Base-by-base conservation (phyloP, 208 protist species). In the Angomonas deanei region DNA sequence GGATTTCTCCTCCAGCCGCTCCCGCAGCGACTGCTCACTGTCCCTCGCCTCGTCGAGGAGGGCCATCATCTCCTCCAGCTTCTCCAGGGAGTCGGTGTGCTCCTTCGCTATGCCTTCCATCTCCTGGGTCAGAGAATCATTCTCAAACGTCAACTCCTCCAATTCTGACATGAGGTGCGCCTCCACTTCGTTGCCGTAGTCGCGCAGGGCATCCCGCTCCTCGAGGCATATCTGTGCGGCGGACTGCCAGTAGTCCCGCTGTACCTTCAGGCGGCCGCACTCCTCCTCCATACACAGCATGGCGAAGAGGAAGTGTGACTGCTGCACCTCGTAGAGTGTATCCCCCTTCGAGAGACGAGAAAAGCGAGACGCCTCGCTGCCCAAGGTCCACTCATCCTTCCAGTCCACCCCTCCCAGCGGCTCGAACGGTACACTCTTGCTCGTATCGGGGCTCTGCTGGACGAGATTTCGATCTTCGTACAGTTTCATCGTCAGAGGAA, bases 31-130 rank as follows among this genome's bases (percentile, higher is more conserved):
- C 11, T 66, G 52, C 56, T 86, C 84, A 3, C 72, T 66, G 21
- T 72, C 68, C 0, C 80, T 66, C 13, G 80, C 68, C 15, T 47
- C 70, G 50, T 88, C 80, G 32, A 86, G 56, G n/a, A 86, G 46
- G 3, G n/a, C 23, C 4, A 86, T 72, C 68, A 82, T 84, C 32
- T 91, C 80, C 54, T 86, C 80, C 5, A 91, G 58, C 33, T 76
- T 47, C 50, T 72, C 72, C 33, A 85, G 55, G 0, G 69, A 76
- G 13, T 85, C 74, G 0, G 75, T 78, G 46, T 72, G 76, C 64
- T 85, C 78, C 0, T 59, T 31, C 0, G 70, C 64, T 28, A 61
- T 66, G 21, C 53, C 64, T 13, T 76, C 72, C 17, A 84, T 54
- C 23, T 84, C 73, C 6, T 66, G 49, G 54, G 76, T 65, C 21